A percentile compares a stretch with the other conserved stretches of the same genome.
These are phyloP conservation scores for Solanum lycopersicoides DNA, from an alignment of 257 asterid species.

Conservation along the genomic window DNA sequence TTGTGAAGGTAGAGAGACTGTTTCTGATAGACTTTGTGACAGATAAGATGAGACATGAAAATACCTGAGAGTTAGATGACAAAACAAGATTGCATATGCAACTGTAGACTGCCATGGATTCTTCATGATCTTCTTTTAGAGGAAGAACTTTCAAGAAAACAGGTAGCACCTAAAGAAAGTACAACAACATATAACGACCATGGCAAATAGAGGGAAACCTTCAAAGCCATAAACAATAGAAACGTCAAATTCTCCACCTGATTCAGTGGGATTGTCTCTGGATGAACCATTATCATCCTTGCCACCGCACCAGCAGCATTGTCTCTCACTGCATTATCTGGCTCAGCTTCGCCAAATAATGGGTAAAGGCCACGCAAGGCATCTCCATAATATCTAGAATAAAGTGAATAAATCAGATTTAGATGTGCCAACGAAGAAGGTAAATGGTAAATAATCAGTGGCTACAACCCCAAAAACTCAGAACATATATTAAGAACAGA, in stretches of 20 bases:
- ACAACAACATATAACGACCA: background rate
- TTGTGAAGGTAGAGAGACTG: background rate
- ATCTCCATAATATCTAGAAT: slow-evolving; percentile 57
- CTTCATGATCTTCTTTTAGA: slow-evolving; percentile 88
- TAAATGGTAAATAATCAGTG: background rate
- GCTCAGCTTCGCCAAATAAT: slow-evolving; percentile 82
- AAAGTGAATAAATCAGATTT: background rate
- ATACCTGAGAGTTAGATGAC: slow-evolving; percentile 85
- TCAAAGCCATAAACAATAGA: background rate
- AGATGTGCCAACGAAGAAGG: background rate
- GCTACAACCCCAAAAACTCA: background rate
- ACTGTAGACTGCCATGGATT: slow-evolving; percentile 73
- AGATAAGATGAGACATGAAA: slow-evolving; percentile 1
- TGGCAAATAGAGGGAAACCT: background rate
- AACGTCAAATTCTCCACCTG: slow-evolving; percentile 42
- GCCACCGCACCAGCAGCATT: slow-evolving; percentile 99
- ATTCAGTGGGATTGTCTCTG: slow-evolving; percentile 72
- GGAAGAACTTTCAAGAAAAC: slow-evolving; percentile 91
- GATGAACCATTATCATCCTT: slow-evolving; percentile 86
- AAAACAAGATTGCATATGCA: slow-evolving; percentile 81
- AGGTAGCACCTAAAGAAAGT: slow-evolving; percentile 55
- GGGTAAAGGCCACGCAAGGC: slow-evolving; percentile 65
- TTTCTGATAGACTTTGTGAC: background rate
- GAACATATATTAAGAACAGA: background rate
- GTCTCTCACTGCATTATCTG: slow-evolving; percentile 92